Percentiles rank a stretch among this genome's conserved stretches.
These are phyloP conservation scores for Tuber microsphaerosporum DNA, from an alignment of 495 filamentous ascomycete species.

Conservation along the genomic window DNA sequence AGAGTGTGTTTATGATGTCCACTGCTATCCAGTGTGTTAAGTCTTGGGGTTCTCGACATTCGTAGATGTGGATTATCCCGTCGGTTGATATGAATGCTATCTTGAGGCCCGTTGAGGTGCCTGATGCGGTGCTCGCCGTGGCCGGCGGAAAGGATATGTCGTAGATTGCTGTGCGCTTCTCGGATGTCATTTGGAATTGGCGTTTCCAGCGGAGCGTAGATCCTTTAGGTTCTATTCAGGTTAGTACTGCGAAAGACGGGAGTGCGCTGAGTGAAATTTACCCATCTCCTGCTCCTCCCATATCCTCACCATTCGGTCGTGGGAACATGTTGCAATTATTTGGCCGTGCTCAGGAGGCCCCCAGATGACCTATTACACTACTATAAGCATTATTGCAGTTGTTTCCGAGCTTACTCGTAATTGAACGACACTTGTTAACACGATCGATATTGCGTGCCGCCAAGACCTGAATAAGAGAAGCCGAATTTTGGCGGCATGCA, in stretches of 20 bases:
- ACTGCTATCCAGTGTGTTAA: conserved; percentile 66
- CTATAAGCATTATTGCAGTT: conserved; percentile 10
- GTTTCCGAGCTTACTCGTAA: not conserved
- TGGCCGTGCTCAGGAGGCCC: conserved; percentile 41
- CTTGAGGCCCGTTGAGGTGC: conserved; percentile 65
- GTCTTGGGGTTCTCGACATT: conserved; percentile 79
- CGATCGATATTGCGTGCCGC: too few species aligned
- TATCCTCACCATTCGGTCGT: conserved; percentile 38
- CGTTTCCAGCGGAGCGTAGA: conserved; percentile 39
- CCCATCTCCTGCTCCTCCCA: conserved; percentile 43
- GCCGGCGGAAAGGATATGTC: conserved; percentile 42
- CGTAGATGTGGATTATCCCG: conserved; percentile 69
- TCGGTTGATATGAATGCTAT: conserved; percentile 76
- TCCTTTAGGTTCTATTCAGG: conserved; percentile 24
- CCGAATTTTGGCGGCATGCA: too few species aligned
- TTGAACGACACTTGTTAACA: too few species aligned
- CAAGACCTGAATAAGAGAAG: too few species aligned
- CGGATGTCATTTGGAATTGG: conserved; percentile 40
- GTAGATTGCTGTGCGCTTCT: conserved; percentile 40
- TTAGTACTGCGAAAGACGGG: conserved; percentile 7
- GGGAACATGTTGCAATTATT: conserved; percentile 41
- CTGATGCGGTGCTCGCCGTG: conserved; percentile 48
- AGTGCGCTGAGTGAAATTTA: conserved; percentile 5
- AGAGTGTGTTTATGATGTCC: conserved; percentile 61
- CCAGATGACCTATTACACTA: conserved; percentile 36